phyloP scores from a whole-genome alignment of 2,329 filamentous ascomycete genomes.

The Exophiala alcalophila region DNA sequence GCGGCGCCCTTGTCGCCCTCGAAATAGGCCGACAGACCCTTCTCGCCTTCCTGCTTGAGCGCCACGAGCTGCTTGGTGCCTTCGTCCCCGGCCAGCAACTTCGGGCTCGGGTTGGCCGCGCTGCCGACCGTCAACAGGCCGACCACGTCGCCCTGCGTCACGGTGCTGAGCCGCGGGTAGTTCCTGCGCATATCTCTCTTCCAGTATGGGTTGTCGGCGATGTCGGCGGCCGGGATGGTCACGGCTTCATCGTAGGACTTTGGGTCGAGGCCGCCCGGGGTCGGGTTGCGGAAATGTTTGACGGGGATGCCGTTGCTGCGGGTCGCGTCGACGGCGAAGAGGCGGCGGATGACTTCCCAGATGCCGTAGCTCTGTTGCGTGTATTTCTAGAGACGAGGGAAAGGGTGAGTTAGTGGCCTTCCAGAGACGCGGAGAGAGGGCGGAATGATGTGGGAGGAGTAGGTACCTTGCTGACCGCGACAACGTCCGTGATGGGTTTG shows the following conservation, averaged over 20 bases:
- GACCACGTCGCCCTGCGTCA: constrained; percentile 81
- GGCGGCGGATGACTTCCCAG: constrained; percentile 77
- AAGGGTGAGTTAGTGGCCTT: too few species aligned
- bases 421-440: neutral
- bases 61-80: constrained; percentile 72
- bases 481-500: constrained; percentile 26
- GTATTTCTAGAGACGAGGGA: constrained; percentile 69
- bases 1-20: constrained; percentile 59
- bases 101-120: constrained; percentile 74
- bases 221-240: constrained; percentile 77
- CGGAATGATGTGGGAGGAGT: neutral
- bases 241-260: constrained; percentile 75
- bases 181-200: constrained; percentile 82
- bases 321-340: constrained; percentile 77
- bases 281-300: constrained; percentile 88
- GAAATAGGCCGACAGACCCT: constrained; percentile 70
- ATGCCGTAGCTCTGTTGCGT: constrained; percentile 85
- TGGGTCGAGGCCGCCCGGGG: constrained; percentile 71
- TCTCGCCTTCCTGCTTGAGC: constrained; percentile 70
- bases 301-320: constrained; percentile 89
- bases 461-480: constrained; percentile 21
- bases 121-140: constrained; percentile 82
- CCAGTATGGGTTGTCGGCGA: constrained; percentile 94
- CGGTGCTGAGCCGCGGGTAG: constrained; percentile 76
- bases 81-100: constrained; percentile 67